phyloP scores from a whole-genome alignment of 2,329 filamentous ascomycete genomes.

The Thielaviopsis cerberus region DNA sequence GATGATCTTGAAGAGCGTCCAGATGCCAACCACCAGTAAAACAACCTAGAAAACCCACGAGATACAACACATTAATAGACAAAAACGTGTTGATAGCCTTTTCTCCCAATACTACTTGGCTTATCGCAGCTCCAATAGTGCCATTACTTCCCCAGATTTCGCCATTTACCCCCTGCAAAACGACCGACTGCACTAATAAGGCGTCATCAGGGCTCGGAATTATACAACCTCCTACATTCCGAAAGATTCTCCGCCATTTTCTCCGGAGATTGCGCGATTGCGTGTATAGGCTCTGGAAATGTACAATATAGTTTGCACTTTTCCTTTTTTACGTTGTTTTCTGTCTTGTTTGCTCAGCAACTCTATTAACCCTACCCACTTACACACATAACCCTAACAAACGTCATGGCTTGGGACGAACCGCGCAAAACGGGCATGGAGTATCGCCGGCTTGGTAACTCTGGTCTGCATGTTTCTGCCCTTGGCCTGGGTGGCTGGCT shows the following conservation, averaged over 20 bases:
- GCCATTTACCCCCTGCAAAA: conserved; percentile 2
- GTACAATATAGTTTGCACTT: not conserved
- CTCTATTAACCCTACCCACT: not conserved
- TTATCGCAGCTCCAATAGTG: not conserved
- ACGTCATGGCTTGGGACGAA: conserved; percentile 25
- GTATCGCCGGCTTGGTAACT: conserved; percentile 27
- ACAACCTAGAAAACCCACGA: not conserved
- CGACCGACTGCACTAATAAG: not conserved
- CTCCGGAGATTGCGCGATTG: not conserved
- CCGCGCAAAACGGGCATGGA: conserved; percentile 26
- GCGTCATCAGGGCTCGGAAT: not conserved
- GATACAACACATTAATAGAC: no score
- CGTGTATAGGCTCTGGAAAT: no score
- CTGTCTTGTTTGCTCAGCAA: not conserved
- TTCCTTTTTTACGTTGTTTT: not conserved
- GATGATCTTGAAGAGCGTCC: not conserved
- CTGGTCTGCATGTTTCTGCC: conserved; percentile 42
- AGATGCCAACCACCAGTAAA: not conserved
- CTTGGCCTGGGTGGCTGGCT: conserved; percentile 48
- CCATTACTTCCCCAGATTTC: conserved; percentile 6
- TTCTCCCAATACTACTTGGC: not conserved
- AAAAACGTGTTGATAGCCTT: not conserved
- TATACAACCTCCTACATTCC: conserved; percentile 12
- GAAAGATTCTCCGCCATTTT: conserved; percentile 15
- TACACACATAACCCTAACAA: not conserved